phyloP scores from a whole-genome alignment of 345 rosid genomes.

The Eutrema yunnanense region DNA sequence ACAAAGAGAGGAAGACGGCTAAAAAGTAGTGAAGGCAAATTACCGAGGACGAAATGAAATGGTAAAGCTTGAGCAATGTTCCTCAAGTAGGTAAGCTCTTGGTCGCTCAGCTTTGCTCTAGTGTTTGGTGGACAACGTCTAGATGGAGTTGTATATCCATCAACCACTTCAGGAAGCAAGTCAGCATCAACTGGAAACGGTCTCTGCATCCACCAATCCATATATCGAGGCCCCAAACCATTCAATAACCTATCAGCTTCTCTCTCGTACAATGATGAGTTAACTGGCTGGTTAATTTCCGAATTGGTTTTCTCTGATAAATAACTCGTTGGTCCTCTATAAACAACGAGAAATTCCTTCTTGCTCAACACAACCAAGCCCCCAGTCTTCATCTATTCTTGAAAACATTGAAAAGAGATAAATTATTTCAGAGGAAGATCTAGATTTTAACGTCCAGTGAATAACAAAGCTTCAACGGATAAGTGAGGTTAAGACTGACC shows the following conservation, averaged over 20 bases:
- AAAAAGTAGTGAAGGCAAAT: background rate
- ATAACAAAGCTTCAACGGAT: background rate
- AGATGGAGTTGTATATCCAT: constrained; percentile 58
- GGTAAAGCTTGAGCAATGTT: constrained; percentile 65
- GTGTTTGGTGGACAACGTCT: constrained; percentile 59
- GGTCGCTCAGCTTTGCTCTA: constrained; percentile 45
- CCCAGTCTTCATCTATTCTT: constrained; percentile 70
- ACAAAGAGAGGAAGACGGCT: background rate
- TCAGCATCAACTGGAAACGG: constrained; percentile 90
- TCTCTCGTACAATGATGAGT: constrained; percentile 60
- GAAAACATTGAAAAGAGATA: constrained; percentile 6
- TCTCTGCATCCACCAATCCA: constrained; percentile 93
- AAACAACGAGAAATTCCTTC: constrained; percentile 53
- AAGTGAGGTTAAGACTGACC: background rate
- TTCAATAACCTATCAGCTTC: constrained; percentile 81
- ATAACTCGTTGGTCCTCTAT: constrained; percentile 38
- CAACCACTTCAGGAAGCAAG: constrained; percentile 62
- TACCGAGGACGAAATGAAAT: constrained; percentile 90
- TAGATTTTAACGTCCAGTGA: background rate
- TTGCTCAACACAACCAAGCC: constrained; percentile 74
- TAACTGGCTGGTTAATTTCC: background rate
- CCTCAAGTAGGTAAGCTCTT: constrained; percentile 69
- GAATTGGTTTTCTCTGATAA: constrained; percentile 2
- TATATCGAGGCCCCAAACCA: constrained; percentile 77
- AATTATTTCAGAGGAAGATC: background rate